These are phyloP conservation scores for Scenedesmus sp. DNA, from an alignment of 163 green algal species.

Conservation along the genomic window DNA sequence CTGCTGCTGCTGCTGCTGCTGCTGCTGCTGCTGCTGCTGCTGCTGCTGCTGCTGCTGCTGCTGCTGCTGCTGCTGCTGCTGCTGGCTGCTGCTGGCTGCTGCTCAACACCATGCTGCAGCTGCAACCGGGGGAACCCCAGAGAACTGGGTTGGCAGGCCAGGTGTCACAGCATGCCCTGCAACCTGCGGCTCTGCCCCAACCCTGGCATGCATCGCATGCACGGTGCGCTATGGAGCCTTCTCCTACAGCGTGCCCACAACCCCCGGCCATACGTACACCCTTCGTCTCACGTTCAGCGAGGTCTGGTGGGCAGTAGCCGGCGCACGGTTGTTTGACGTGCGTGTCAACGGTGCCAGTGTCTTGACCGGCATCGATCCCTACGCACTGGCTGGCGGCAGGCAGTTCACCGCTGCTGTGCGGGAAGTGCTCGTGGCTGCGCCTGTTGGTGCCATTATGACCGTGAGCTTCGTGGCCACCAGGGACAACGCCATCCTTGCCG, in stretches of 20 bases:
- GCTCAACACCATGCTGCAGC: neutral
- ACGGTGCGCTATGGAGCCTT: conserved; percentile 3
- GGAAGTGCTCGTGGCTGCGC: neutral
- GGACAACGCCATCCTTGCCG: conserved; percentile 28
- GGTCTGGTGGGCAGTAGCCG: neutral
- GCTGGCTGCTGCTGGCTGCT: too few species aligned
- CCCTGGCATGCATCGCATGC: conserved; percentile 13
- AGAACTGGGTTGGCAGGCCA: neutral
- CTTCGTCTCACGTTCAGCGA: conserved; percentile 28
- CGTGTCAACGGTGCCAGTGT: neutral
- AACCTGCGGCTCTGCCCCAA: neutral
- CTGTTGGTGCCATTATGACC: neutral
- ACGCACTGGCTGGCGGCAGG: conserved; percentile 7
- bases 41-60: too few species aligned
- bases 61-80: neutral
- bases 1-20: too few species aligned
- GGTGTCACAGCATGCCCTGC: neutral
- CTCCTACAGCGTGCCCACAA: conserved; percentile 14
- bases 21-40: neutral
- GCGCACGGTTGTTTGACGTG: neutral
- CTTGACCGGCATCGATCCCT: neutral
- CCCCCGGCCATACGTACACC: neutral
- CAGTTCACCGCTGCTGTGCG: neutral
- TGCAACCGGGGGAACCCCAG: neutral
- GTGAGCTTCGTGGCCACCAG: neutral